Percentiles rank a stretch among this genome's conserved stretches.
Evolutionary conservation across 257 asterid species (phyloP).

Genomic region (Solanum gracilifrons): DNA sequence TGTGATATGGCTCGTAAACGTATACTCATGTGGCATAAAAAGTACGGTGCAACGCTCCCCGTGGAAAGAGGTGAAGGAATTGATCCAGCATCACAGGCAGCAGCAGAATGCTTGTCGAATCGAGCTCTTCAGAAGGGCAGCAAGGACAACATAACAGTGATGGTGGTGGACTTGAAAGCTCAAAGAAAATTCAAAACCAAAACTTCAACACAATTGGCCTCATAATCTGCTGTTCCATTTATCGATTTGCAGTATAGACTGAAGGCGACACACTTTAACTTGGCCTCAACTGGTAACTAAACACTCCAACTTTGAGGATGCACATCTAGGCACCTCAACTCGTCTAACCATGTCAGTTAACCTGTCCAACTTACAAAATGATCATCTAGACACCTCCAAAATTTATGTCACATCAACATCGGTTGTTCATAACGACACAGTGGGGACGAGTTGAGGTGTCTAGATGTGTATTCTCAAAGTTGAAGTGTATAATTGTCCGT

Average conservation of each 20-base stretch:
- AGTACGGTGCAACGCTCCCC: constrained; percentile 32
- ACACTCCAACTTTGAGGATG: not conserved
- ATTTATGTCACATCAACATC: not conserved
- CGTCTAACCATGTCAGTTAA: not conserved
- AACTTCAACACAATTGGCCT: constrained; percentile 15
- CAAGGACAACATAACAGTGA: constrained; percentile 72
- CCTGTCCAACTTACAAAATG: not conserved
- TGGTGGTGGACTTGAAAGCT: constrained; percentile 79
- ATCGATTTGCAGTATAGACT: not conserved
- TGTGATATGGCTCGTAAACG: constrained; percentile 76
- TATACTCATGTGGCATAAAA: constrained; percentile 71
- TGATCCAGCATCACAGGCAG: constrained; percentile 94
- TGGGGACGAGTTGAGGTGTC: not conserved
- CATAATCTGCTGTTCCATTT: not conserved
- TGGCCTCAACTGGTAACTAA: not conserved
- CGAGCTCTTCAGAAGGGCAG: constrained; percentile 87
- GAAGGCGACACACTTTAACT: not conserved
- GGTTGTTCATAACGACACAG: not conserved
- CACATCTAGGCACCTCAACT: not conserved
- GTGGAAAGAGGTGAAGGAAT: constrained; percentile 59
- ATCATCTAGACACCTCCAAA: not conserved
- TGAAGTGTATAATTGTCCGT: not conserved
- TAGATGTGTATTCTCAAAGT: not conserved
- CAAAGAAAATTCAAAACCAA: constrained; percentile 58
- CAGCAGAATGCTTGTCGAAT: constrained; percentile 75